Evolutionary conservation across 2,329 filamentous ascomycete species (phyloP), one percentile per base, ranked within the genome.

Genomic region (Chrysoporthe austroafricana): DNA sequence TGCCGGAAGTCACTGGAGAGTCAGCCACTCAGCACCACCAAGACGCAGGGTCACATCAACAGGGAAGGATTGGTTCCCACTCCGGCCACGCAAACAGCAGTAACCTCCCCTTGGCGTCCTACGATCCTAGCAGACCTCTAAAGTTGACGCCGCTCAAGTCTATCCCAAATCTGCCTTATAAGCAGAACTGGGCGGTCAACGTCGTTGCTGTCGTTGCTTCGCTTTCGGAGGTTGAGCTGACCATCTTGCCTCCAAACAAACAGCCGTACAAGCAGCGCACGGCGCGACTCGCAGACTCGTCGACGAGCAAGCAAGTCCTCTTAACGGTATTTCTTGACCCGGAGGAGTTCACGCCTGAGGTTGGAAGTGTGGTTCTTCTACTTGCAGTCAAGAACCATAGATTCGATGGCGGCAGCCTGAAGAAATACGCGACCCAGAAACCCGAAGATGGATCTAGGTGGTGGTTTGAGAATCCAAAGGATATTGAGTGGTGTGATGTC

Each of bases 121-220:
- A 79, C 63, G 74, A 83, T 62, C 78, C 36, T 6, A 14, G 75
- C 0, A 77, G 78, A 0, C 83, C 85, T 0, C 77, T 86, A 18
- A 86, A 84, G 70, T 81, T 88, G 39, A 87, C 85, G 0, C 78
- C 79, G 3, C 77, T 88, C 14, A 79, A 79, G 59, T 77, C 81
- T 7, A 83, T 88, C 61, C 83, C 85, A 0, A 77, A 81, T 68
- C 79, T 88, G 0, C 85, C 85, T 1, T 87, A 85, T 75, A 82
- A 82, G 64, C 84, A 87, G 68, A 88, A 88, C 73, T 88, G 85
- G 85, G 83, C 82, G 58, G 81, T 84, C 74, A 87, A 87, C 69
- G 77, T 86, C 7, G 80, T 88, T 3, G 84, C 80, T 65, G 78
- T 88, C n/a, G 69, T 87, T 3, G 75, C 78, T 0, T 80, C 80